Base-by-base conservation (phyloP, 345 rosid genomes). In the Hibiscus syriacus region DNA sequence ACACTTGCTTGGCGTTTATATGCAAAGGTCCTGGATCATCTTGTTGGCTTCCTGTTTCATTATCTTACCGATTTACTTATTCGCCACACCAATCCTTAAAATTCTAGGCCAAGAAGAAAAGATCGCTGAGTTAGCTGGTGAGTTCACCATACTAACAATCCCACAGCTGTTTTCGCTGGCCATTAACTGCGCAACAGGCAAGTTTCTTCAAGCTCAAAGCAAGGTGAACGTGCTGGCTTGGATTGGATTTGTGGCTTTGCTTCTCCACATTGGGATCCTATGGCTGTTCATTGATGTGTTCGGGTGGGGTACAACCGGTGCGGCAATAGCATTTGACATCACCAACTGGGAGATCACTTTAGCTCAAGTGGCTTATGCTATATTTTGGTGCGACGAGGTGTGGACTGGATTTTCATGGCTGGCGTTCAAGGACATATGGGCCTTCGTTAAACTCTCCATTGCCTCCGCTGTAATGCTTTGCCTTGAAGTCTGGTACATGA, bases 391-490 rank as follows among this genome's bases (percentile, higher is more conserved):
- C 67, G 78, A 78, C 22, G 88, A 87, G 12, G 88, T 83, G 0
- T 90, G 92, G 95, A 7, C 60, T 38, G 98, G 98, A 17, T 76
- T 83, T 0, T 87, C 96, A 0, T 74, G 78, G 83, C 43, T 72
- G 23, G 95, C 98, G 0, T 87, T 89, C 66, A 74, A 58, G 60
- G 94, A 90, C 9, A 74, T 90, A 3, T 87, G 95, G 92, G 83
- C 78, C 1, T 90, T 90, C 36, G 89, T 92, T 65, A 72, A 84
- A 74, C 91, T 92, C 43, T 92, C 95, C 3, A 64, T 86, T 54
- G 91, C 91, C 14, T 92, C 95, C 0, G 96, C 91, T 53, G 81
- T 90, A 22, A 92, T 92, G 95, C 90, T 87, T 43, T 92, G 96
- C 77, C 76, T 92, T 25, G 96, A 92, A 71, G 1, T 92, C 29